Conservation (phyloP, 129 eudicot genomes). For the Solidago caesia region DNA sequence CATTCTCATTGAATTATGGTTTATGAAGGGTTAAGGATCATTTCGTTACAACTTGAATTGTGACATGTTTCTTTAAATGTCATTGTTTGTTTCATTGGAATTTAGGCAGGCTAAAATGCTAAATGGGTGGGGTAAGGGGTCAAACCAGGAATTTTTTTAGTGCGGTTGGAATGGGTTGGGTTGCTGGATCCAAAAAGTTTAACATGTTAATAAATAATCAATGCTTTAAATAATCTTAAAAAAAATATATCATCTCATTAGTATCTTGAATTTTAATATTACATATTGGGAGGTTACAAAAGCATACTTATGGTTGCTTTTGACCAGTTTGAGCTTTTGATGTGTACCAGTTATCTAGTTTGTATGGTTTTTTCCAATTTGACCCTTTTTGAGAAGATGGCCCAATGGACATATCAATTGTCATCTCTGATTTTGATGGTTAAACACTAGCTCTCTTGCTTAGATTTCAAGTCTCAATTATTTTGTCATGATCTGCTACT, state of each 20-base stretch:
- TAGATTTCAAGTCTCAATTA: background rate
- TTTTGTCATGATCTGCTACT: background rate
- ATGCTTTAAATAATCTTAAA: background rate
- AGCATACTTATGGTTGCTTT: background rate
- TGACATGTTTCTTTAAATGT: background rate
- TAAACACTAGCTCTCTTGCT: background rate
- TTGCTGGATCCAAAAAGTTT: background rate
- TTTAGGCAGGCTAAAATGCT: background rate
- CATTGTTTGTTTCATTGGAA: background rate
- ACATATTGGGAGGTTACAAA: background rate
- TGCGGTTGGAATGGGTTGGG: background rate
- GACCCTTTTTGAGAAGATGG: background rate
- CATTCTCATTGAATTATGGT: background rate
- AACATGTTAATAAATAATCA: background rate
- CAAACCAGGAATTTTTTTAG: background rate
- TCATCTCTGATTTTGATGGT: background rate
- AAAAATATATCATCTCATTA: background rate
- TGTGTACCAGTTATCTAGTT: background rate
- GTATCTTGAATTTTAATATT: background rate
- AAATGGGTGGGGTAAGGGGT: background rate
- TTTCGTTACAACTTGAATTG: slow-evolving; percentile 6
- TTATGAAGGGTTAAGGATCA: slow-evolving; percentile 9
- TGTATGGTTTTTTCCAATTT: background rate
- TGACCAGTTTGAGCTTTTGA: background rate
- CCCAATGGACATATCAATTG: background rate